Percentiles rank a stretch among this genome's conserved stretches.
phyloP scores from a whole-genome alignment of 371 early-diverging fungal genomes.

The Rhizomucor pusillus region DNA sequence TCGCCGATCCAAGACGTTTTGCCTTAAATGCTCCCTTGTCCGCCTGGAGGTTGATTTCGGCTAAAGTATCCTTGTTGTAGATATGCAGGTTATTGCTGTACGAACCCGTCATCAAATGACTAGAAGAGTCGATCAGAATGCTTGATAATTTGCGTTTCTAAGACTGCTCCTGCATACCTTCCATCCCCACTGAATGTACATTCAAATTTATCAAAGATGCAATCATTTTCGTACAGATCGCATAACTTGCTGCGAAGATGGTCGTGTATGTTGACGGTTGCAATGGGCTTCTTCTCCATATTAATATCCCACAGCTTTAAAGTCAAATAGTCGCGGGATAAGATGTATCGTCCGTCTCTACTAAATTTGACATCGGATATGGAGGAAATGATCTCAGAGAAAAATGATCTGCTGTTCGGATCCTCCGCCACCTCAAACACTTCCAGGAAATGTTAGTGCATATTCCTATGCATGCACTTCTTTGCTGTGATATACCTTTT shows the following conservation, averaged over 20 bases:
- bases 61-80: slow-evolving; percentile 69
- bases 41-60: slow-evolving; percentile 88
- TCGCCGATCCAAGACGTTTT: slow-evolving; percentile 67
- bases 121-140: slow-evolving; percentile 9
- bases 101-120: slow-evolving; percentile 86
- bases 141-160: neutral
- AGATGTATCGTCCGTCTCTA: slow-evolving; percentile 92
- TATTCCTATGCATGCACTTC: neutral
- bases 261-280: slow-evolving; percentile 90
- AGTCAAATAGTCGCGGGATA: slow-evolving; percentile 94
- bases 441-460: slow-evolving; percentile 13
- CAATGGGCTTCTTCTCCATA: slow-evolving; percentile 90
- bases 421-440: slow-evolving; percentile 94
- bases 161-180: slow-evolving; percentile 14
- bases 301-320: slow-evolving; percentile 96
- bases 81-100: slow-evolving; percentile 96
- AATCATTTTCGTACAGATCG: slow-evolving; percentile 97
- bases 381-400: slow-evolving; percentile 96
- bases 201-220: slow-evolving; percentile 98
- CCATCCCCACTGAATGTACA: slow-evolving; percentile 93
- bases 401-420: slow-evolving; percentile 88
- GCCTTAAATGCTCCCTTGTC: slow-evolving; percentile 96
- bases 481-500: slow-evolving; percentile 44
- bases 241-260: slow-evolving; percentile 89
- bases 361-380: slow-evolving; percentile 94